Evolutionary conservation across 306 rosid species (phyloP), one percentile per base, ranked within the genome.

Genomic region (Ziziphus jujuba): DNA sequence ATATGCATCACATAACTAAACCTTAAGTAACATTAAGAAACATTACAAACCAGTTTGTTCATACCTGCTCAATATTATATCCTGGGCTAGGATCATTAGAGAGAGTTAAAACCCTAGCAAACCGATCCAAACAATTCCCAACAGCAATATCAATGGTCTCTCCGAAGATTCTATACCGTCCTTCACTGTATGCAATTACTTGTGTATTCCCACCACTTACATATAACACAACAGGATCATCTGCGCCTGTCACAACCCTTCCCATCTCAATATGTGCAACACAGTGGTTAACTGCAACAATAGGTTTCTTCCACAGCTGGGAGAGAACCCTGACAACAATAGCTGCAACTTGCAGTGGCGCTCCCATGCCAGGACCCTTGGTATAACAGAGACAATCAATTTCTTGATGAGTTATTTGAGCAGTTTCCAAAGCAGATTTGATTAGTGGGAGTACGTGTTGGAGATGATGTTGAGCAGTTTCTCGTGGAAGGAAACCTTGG

Each of bases 231-330:
- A 92, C 98, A 64, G 98, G 98, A 73, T 92, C 98, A 69, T 73
- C 87, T 0, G 98, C 96, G 5, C 96, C 96, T 0, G 98, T 92
- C 17, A 92, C 98, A 74, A 87, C 48, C 83, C 98, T 86, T 0
- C 98, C 98, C 96, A 92, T 92, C 85, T 92, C 98, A 55, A 92
- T 89, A 63, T 92, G 96, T 15, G 98, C 98, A 56, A 92, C 96
- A 59, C 98, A 92, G 49, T 89, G 96, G 69, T 92, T 92, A 49
- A 92, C 96, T 20, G 82, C 96, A 62, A 87, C 87, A 72, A 89
- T 81, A n/a, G 96, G 98, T 77, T 92, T 92, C 75, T 84, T 84
- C 98, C 95, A 92, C 25, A 89, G 84, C 74, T 56, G 87, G 1
- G 98, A 92, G 62, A 92, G 98, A 60, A 92, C 80, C 49, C 98